Evolutionary conservation across 495 filamentous ascomycete species (phyloP).

Genomic region (Xylaria acuta): DNA sequence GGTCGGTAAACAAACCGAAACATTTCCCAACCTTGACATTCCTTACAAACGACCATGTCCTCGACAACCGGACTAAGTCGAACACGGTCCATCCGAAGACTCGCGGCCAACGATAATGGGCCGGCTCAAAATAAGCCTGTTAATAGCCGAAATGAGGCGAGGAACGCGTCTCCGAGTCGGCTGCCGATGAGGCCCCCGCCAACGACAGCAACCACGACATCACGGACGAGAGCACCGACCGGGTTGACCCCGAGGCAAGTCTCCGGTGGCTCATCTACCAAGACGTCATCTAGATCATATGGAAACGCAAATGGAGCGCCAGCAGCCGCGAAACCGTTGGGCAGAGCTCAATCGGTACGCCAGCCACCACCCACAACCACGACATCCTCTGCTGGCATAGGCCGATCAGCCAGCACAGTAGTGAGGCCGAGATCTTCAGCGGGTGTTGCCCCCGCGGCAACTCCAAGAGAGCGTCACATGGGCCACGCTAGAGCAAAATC

Average conservation of each 20-base stretch:
- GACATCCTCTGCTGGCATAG: constrained; percentile 6
- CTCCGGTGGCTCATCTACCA: constrained; percentile 20
- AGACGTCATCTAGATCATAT: constrained; percentile 24
- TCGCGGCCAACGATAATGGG: constrained; percentile 32
- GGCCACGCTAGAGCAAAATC: constrained; percentile 48
- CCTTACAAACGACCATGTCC: constrained; percentile 34
- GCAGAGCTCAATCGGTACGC: constrained; percentile 33
- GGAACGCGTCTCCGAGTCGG: constrained; percentile 53
- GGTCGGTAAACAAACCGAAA: constrained; percentile 19
- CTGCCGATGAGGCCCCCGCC: constrained; percentile 52
- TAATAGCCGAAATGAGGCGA: constrained; percentile 23
- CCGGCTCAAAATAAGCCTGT: constrained; percentile 21
- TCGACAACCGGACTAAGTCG: constrained; percentile 45
- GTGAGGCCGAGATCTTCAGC: constrained; percentile 34
- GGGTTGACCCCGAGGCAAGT: constrained; percentile 17
- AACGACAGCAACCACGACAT: constrained; percentile 34
- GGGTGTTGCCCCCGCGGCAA: constrained; percentile 27
- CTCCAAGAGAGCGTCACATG: constrained; percentile 18
- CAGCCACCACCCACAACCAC: constrained; percentile 33
- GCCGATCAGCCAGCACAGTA: constrained; percentile 18
- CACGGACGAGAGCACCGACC: constrained; percentile 24
- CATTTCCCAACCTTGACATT: constrained; percentile 21
- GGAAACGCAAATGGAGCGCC: constrained; percentile 19
- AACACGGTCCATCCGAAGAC: constrained; percentile 54
- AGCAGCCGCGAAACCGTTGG: constrained; percentile 30